Evolutionary conservation across 2,329 filamentous ascomycete genomes (phyloP).

Genomic region (Aspergillus sp.): DNA sequence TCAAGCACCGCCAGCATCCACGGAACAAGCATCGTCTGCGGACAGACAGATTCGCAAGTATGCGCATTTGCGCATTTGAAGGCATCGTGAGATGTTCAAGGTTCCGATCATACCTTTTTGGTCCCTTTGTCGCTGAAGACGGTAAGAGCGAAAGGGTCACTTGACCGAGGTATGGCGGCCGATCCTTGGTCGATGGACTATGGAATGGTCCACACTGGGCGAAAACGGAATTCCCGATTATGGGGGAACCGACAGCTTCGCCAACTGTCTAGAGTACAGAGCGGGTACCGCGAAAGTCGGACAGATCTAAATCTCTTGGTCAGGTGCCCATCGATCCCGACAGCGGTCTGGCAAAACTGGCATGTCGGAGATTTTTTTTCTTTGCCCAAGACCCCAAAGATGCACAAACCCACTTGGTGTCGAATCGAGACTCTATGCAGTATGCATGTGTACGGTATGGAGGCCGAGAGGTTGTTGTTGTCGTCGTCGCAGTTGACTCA

Average conservation of each 20-base stretch:
- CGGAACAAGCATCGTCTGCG: constrained; percentile 8
- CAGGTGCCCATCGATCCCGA: constrained; percentile 2
- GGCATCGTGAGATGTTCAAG: not conserved
- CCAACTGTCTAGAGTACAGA: constrained; percentile 6
- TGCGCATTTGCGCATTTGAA: constrained; percentile 5
- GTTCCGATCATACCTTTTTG: constrained; percentile 7
- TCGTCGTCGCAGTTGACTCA: not conserved
- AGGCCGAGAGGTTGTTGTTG: not conserved
- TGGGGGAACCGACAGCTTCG: constrained; percentile 8
- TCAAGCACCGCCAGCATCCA: constrained; percentile 19
- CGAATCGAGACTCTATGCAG: not conserved
- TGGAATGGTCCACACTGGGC: constrained; percentile 13
- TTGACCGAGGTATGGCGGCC: constrained; percentile 15
- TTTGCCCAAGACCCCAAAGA: not conserved
- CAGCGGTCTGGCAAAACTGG: constrained; percentile 2
- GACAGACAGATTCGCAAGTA: not conserved
- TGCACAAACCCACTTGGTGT: not conserved
- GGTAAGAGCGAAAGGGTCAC: constrained; percentile 8
- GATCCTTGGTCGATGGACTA: constrained; percentile 3
- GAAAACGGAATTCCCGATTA: constrained; percentile 14
- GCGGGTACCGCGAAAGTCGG: constrained; percentile 8
- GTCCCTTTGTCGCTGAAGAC: constrained; percentile 8
- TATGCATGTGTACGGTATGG: not conserved
- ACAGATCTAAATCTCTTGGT: constrained; percentile 7
- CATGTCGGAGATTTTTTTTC: not conserved